A percentile compares a stretch with the other conserved stretches of the same genome.
These are phyloP conservation scores for Stevia rebaudiana DNA, from an alignment of 140 eudicot genomes.

Conservation along the genomic window DNA sequence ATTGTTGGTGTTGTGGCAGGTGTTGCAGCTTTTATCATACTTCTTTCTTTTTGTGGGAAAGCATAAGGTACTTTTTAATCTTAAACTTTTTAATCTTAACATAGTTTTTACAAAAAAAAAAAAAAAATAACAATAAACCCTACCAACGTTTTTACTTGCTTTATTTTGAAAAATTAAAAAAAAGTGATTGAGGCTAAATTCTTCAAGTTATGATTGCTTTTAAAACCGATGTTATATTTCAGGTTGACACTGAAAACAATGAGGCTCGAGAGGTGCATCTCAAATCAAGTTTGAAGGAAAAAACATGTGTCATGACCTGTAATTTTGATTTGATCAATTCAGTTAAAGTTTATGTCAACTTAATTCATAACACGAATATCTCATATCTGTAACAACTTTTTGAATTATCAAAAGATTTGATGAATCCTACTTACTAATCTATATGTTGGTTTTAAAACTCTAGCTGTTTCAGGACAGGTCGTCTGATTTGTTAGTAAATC, in stretches of 20 bases:
- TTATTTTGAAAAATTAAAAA: too few species aligned
- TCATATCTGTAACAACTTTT: neutral
- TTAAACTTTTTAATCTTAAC: neutral
- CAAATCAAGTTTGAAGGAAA: neutral
- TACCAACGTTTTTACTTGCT: neutral
- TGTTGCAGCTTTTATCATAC: constrained; percentile 42
- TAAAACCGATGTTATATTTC: constrained; percentile 2
- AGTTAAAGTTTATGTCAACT: neutral
- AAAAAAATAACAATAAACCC: neutral
- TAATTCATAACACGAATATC: neutral
- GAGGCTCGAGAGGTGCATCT: neutral
- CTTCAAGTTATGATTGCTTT: neutral
- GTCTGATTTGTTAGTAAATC: too few species aligned
- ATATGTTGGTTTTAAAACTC: neutral
- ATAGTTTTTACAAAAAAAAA: neutral
- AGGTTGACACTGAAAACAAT: constrained; percentile 7
- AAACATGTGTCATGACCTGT: neutral
- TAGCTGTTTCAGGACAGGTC: too few species aligned
- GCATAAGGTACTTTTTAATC: constrained; percentile 22
- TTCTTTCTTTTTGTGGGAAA: constrained; percentile 58
- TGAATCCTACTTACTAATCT: neutral
- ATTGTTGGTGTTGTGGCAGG: constrained; percentile 62
- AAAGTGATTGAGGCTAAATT: neutral
- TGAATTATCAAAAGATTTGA: neutral
- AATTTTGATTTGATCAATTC: neutral